A percentile compares a stretch with the other conserved stretches of the same genome.
Evolutionary conservation across 2,329 filamentous ascomycete species (phyloP).

Genomic region (Elsinoe perseae): DNA sequence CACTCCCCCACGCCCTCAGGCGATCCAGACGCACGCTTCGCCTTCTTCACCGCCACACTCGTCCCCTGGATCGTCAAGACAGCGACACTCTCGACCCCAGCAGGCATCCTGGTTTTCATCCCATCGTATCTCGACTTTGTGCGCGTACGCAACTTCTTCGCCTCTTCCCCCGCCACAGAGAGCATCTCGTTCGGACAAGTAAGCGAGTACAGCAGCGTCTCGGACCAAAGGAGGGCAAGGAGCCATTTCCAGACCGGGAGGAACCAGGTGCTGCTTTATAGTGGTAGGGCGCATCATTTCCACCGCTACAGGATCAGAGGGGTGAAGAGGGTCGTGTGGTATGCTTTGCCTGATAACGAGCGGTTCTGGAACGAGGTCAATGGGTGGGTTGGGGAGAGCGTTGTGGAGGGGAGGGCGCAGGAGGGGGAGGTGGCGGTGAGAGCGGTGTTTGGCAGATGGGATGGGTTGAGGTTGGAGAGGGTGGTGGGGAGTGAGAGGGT

Average conservation of each 20-base stretch:
- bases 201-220: conserved; percentile 75
- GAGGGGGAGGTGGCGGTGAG: conserved; percentile 43
- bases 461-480: conserved; percentile 79
- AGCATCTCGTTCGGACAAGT: conserved; percentile 70
- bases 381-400: conserved; percentile 50
- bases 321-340: conserved; percentile 78
- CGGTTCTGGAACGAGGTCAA: conserved; percentile 71
- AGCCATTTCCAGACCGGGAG: conserved; percentile 80
- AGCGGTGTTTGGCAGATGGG: conserved; percentile 76
- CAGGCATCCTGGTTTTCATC: conserved; percentile 78
- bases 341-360: conserved; percentile 82
- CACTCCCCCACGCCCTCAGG: conserved; percentile 59
- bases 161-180: conserved; percentile 53
- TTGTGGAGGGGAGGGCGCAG: conserved; percentile 52
- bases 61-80: conserved; percentile 45
- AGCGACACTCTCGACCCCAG: conserved; percentile 52
- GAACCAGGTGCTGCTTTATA: conserved; percentile 79
- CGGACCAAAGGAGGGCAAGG: conserved; percentile 73
- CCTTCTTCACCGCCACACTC: conserved; percentile 78
- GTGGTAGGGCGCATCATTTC: conserved; percentile 95
- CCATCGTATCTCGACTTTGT: conserved; percentile 94
- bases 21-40: conserved; percentile 84
- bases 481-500: conserved; percentile 76
- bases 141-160: conserved; percentile 84
- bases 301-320: conserved; percentile 76